Percentiles rank a stretch among this genome's conserved stretches.
phyloP scores from a whole-genome alignment of 257 asterid species.

The Asclepias syriaca region DNA sequence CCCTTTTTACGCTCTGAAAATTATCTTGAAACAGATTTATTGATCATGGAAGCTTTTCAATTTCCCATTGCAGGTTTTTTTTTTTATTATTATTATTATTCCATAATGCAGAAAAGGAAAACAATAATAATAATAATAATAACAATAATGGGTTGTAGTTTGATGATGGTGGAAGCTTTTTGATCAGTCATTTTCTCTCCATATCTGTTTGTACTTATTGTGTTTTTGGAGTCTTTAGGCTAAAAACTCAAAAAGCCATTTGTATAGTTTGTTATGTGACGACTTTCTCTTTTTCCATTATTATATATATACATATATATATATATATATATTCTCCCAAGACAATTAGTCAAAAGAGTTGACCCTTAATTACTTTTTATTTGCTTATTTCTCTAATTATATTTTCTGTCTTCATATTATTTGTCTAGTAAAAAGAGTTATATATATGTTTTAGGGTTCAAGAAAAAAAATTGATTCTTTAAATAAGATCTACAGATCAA shows the following conservation, averaged over 20 bases:
- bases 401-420: too few species aligned
- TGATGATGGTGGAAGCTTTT: neutral
- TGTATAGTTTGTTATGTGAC: neutral
- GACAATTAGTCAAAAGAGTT: neutral
- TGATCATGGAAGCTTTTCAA: neutral
- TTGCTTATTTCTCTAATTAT: too few species aligned
- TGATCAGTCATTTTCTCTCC: slow-evolving; percentile 4
- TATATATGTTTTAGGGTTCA: too few species aligned
- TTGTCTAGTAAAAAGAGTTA: too few species aligned
- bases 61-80: neutral
- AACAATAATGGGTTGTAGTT: neutral
- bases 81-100: neutral
- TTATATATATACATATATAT: too few species aligned
- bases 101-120: neutral
- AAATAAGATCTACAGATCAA: too few species aligned
- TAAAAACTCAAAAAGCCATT: neutral
- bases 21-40: neutral
- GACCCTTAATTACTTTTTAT: neutral
- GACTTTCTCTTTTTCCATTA: neutral
- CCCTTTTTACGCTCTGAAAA: neutral
- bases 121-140: too few species aligned
- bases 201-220: neutral
- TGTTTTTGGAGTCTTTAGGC: neutral
- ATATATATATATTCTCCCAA: too few species aligned
- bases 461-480: too few species aligned